phyloP scores from a whole-genome alignment of 2,329 filamentous ascomycete genomes.

The Colletotrichum tofieldiae region DNA sequence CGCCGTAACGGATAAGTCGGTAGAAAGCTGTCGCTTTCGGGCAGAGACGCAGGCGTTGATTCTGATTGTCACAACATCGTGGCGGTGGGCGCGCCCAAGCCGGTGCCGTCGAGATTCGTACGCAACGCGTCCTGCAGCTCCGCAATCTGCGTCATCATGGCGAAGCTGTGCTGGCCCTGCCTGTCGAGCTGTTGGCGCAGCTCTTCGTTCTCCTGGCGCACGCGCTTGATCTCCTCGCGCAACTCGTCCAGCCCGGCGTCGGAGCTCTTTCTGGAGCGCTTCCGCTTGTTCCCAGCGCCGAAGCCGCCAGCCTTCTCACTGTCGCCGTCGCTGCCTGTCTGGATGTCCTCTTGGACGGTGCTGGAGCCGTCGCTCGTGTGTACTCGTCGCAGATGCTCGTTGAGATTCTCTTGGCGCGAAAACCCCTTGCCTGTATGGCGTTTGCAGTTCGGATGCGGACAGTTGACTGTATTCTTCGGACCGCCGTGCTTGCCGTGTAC shows the following conservation, averaged over 20 bases:
- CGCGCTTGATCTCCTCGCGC: conserved; percentile 76
- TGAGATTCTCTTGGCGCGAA: conserved; percentile 92
- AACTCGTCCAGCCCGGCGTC: conserved; percentile 68
- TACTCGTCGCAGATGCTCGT: conserved; percentile 93
- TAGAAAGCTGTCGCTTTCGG: conserved; percentile 13
- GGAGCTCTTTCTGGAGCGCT: conserved; percentile 52
- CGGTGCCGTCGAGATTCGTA: conserved; percentile 46
- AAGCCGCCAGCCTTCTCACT: conserved; percentile 56
- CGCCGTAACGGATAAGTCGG: conserved; percentile 33
- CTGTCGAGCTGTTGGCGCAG: conserved; percentile 66
- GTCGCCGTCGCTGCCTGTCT: conserved; percentile 62
- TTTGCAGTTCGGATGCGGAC: conserved; percentile 90
- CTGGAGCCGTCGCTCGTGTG: conserved; percentile 72
- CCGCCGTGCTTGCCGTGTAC: conserved; percentile 93
- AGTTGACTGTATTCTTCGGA: conserved; percentile 89
- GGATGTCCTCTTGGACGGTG: conserved; percentile 53
- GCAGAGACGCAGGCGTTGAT: conserved; percentile 22
- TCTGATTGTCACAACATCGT: conserved; percentile 55
- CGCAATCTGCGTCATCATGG: conserved; percentile 66
- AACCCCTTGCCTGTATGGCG: conserved; percentile 91
- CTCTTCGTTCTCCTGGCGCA: conserved; percentile 77
- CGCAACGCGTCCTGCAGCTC: conserved; percentile 62
- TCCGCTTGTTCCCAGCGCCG: conserved; percentile 62
- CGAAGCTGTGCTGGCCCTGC: conserved; percentile 62
- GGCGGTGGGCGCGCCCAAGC: conserved; percentile 56